Conservation (phyloP, 371 early-diverging fungal species). For the Batrachochytrium dendrobatidis region DNA sequence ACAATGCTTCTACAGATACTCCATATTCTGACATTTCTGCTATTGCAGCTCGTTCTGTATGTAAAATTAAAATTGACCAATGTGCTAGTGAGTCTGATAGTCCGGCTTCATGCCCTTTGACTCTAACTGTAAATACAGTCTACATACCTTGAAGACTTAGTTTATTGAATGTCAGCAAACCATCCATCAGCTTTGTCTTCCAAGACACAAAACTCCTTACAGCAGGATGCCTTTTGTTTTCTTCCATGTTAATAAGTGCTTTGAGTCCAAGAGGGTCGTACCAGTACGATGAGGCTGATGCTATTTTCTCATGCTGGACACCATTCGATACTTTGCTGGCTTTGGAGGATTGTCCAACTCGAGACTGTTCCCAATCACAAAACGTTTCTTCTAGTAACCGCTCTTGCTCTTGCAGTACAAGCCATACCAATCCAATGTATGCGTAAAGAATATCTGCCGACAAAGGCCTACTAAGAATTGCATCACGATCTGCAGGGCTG, state of each 20-base stretch:
- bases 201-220: neutral
- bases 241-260: neutral
- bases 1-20: neutral
- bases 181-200: conserved; percentile 5
- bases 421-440: conserved; percentile 16
- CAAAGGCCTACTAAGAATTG: too few species aligned
- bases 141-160: neutral
- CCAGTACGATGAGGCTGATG: neutral
- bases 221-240: neutral
- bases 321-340: too few species aligned
- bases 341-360: neutral
- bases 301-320: too few species aligned
- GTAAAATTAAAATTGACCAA: neutral
- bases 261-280: neutral
- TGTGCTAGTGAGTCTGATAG: too few species aligned
- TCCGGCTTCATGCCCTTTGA: too few species aligned
- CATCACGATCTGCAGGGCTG: too few species aligned
- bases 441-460: conserved; percentile 11
- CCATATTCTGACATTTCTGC: conserved; percentile 5
- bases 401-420: conserved; percentile 8
- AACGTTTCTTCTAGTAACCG: conserved; percentile 2
- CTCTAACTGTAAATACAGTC: too few species aligned
- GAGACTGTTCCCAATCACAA: neutral
- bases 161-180: neutral
- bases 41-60: conserved; percentile 2